These are phyloP conservation scores for Trichoderma koningii DNA, from an alignment of 2,329 filamentous ascomycete genomes.

Conservation along the genomic window DNA sequence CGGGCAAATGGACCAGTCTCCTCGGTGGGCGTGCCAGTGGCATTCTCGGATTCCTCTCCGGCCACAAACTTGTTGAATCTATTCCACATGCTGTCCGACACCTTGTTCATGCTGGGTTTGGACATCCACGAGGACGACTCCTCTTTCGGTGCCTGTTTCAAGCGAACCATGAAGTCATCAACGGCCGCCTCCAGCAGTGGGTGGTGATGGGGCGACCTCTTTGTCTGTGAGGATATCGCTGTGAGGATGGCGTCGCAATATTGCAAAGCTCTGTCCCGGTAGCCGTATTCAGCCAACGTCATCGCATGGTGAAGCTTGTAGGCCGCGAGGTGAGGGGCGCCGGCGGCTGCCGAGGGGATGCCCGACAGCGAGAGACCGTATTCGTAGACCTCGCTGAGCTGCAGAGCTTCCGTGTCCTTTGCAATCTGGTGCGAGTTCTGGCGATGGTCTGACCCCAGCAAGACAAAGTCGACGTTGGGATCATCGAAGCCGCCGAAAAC, in stretches of 20 bases:
- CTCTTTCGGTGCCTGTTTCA: constrained; percentile 84
- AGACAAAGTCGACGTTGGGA: constrained; percentile 72
- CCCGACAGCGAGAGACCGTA: constrained; percentile 77
- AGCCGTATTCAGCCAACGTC: constrained; percentile 79
- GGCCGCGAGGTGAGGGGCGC: constrained; percentile 78
- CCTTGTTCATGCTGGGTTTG: constrained; percentile 93
- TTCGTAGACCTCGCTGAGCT: constrained; percentile 95
- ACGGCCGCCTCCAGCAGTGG: constrained; percentile 70
- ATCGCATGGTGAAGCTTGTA: constrained; percentile 92
- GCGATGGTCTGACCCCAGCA: constrained; percentile 82
- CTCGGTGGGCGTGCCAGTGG: constrained; percentile 61
- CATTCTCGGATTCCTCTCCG: constrained; percentile 82
- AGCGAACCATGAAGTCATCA: constrained; percentile 78
- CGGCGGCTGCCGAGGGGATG: constrained; percentile 51
- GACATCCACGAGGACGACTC: constrained; percentile 85
- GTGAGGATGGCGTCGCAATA: constrained; percentile 85
- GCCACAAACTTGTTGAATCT: constrained; percentile 96
- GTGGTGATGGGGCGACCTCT: constrained; percentile 85
- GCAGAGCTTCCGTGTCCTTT: constrained; percentile 79
- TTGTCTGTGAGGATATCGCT: constrained; percentile 77
- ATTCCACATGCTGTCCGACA: constrained; percentile 85
- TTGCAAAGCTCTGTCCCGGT: constrained; percentile 77
- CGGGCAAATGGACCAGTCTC: constrained; percentile 81
- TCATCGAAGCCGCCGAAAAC: constrained; percentile 85
- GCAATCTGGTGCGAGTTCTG: constrained; percentile 70